Conservation (phyloP, 441 rosid genomes). For the Kokia cookei region DNA sequence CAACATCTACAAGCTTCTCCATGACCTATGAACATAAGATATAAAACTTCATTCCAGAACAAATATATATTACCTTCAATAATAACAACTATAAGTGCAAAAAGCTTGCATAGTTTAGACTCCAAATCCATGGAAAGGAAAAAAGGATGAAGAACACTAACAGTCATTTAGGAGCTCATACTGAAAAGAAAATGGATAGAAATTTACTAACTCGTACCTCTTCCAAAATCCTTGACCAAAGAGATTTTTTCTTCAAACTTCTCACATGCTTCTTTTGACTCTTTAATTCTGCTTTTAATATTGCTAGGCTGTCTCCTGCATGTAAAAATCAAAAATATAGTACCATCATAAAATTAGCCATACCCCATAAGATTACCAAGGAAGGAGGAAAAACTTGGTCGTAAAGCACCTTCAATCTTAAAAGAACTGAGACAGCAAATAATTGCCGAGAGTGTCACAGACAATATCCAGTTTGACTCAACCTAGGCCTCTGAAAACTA, state of each 20-base stretch:
- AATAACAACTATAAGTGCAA: neutral
- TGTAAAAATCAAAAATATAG: neutral
- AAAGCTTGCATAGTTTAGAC: neutral
- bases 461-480: neutral
- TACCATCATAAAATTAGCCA: neutral
- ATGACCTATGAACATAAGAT: constrained; percentile 55
- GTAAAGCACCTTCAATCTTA: neutral
- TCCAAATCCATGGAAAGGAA: neutral
- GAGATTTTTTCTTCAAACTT: constrained; percentile 89
- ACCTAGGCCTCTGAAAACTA: neutral
- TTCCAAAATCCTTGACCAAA: constrained; percentile 96
- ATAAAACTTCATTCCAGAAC: constrained; percentile 12
- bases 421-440: neutral
- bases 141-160: neutral
- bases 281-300: constrained; percentile 88
- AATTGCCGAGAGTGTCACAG: neutral
- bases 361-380: neutral
- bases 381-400: neutral
- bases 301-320: constrained; percentile 78
- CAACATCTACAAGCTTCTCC: constrained; percentile 96
- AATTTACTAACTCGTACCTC: constrained; percentile 50
- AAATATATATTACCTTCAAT: neutral
- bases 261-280: constrained; percentile 91
- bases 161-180: neutral
- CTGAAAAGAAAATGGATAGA: neutral